Percentiles rank a stretch among this genome's conserved stretches.
phyloP scores from a whole-genome alignment of 73 alveolate genomes.

The Effrenium voratum region DNA sequence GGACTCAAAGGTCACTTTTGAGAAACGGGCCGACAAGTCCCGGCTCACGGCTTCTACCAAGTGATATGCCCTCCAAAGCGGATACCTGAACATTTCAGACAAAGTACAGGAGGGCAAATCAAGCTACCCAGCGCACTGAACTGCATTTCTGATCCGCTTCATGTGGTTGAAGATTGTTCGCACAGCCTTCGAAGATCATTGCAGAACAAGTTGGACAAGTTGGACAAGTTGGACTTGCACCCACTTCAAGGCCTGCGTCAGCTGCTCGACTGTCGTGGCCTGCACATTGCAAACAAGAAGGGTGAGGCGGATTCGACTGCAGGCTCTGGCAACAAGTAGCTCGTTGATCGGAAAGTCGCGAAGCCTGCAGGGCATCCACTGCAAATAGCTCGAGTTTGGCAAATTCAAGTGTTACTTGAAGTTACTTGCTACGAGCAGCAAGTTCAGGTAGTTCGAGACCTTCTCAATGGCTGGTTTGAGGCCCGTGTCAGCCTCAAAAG shows the following conservation, averaged over 20 bases:
- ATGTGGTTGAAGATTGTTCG: constrained; percentile 92
- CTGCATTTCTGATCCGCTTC: constrained; percentile 92
- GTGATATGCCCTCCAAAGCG: constrained; percentile 94
- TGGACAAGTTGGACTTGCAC: neutral
- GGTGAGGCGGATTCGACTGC: too few relatives aligned
- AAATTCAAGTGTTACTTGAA: too few relatives aligned
- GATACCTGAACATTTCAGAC: constrained; percentile 68
- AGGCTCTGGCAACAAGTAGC: constrained; percentile 83
- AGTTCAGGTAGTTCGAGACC: constrained; percentile 80
- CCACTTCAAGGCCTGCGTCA: constrained; percentile 76
- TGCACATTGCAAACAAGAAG: neutral
- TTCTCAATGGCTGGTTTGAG: constrained; percentile 93
- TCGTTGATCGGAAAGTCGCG: constrained; percentile 94
- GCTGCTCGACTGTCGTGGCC: constrained; percentile 86
- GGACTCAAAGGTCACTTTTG: neutral
- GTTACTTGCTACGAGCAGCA: too few relatives aligned
- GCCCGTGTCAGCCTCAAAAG: constrained; percentile 94
- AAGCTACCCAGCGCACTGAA: constrained; percentile 5
- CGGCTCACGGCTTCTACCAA: constrained; percentile 95
- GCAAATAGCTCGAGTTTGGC: constrained; percentile 41
- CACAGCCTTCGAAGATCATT: constrained; percentile 45
- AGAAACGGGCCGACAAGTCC: constrained; percentile 95
- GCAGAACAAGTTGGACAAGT: neutral
- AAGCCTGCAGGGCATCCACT: too few relatives aligned
- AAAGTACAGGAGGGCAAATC: neutral